Percentiles rank a stretch among this genome's conserved stretches.
These are phyloP conservation scores for Monilinia aucupariae DNA, from an alignment of 2,329 filamentous ascomycete genomes.

Conservation along the genomic window DNA sequence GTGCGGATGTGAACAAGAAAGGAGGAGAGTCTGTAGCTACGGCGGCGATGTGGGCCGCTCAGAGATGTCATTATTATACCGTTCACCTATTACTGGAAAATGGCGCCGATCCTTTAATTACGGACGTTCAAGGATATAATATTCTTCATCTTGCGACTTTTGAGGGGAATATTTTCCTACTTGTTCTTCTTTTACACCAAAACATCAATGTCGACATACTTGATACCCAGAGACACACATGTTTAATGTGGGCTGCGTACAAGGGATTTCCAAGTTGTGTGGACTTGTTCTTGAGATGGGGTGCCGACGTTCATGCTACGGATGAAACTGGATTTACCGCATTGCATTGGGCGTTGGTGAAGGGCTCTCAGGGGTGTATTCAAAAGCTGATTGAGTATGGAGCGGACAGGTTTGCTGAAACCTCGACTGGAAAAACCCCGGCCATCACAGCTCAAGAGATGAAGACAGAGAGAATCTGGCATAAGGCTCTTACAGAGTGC, in stretches of 20 bases:
- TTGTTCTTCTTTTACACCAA: slow-evolving; percentile 86
- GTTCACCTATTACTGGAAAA: slow-evolving; percentile 87
- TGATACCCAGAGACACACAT: slow-evolving; percentile 86
- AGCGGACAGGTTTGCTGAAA: slow-evolving; percentile 86
- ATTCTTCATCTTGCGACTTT: slow-evolving; percentile 95
- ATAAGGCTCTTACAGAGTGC: slow-evolving; percentile 72
- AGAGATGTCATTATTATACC: slow-evolving; percentile 93
- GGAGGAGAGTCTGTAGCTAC: slow-evolving; percentile 94
- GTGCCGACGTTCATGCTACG: slow-evolving; percentile 81
- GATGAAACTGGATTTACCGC: slow-evolving; percentile 94
- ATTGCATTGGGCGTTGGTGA: slow-evolving; percentile 93
- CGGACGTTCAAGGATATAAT: slow-evolving; percentile 95
- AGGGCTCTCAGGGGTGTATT: slow-evolving; percentile 82
- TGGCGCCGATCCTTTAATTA: slow-evolving; percentile 87
- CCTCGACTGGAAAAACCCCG: slow-evolving; percentile 84
- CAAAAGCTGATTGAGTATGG: slow-evolving; percentile 95
- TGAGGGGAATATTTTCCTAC: slow-evolving; percentile 87
- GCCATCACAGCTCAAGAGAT: slow-evolving; percentile 81
- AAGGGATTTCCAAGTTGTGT: slow-evolving; percentile 92
- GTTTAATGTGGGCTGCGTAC: slow-evolving; percentile 98
- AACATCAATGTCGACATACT: slow-evolving; percentile 89
- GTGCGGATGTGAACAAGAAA: slow-evolving; percentile 85
- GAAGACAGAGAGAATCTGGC: slow-evolving; percentile 78
- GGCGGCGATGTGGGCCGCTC: slow-evolving; percentile 92
- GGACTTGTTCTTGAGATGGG: slow-evolving; percentile 89